Conservation (phyloP, 345 rosid species). For the Acer negundo region DNA sequence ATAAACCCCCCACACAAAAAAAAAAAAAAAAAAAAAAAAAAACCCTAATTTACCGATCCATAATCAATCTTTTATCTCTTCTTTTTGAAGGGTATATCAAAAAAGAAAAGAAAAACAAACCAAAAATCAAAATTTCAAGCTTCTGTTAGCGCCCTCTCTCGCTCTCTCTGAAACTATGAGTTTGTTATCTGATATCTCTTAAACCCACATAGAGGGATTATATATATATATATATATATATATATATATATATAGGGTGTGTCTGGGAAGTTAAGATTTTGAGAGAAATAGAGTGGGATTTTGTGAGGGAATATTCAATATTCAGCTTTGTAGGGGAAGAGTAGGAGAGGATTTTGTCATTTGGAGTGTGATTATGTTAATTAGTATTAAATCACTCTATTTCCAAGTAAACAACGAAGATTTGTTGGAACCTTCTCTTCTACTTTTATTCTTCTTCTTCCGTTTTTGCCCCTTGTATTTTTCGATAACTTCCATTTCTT, state of each 20-base stretch:
- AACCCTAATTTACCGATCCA: slow-evolving; percentile 24
- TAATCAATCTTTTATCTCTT: background rate
- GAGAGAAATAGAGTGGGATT: background rate
- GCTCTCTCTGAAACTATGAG: background rate
- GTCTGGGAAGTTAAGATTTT: background rate
- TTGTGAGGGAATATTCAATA: background rate
- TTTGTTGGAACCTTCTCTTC: background rate
- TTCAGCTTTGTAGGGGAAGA: background rate
- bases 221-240: too few relatives aligned
- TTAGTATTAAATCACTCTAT: too few relatives aligned
- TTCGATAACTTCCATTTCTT: too few relatives aligned
- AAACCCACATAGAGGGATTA: background rate
- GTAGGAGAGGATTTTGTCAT: background rate
- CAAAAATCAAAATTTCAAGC: background rate
- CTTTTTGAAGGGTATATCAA: background rate
- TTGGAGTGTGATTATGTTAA: background rate
- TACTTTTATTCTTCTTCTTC: background rate
- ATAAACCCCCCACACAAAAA: slow-evolving; percentile 2
- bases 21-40: slow-evolving; percentile 32
- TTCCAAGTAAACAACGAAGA: background rate
- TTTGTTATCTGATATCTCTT: background rate
- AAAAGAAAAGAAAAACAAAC: background rate
- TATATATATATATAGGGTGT: too few relatives aligned
- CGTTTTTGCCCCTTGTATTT: too few relatives aligned
- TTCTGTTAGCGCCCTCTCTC: background rate